Evolutionary conservation across 306 rosid genomes (phyloP).

Genomic region (Vigna reflexopilosa): DNA sequence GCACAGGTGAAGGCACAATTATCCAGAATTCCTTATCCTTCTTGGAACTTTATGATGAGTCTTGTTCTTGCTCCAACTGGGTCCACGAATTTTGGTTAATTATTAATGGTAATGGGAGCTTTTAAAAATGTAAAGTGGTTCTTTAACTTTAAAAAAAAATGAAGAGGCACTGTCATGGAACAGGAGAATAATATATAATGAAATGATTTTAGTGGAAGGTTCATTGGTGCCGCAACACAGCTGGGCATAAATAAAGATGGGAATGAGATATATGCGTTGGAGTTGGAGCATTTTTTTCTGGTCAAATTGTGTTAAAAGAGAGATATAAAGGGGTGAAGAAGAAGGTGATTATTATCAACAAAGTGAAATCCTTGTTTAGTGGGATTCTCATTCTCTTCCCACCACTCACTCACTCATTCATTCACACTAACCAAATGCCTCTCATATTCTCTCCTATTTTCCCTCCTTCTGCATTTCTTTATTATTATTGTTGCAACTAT

Average conservation of each 20-base stretch:
- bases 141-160: constrained; percentile 41
- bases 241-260: constrained; percentile 28
- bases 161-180: constrained; percentile 46
- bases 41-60: not conserved
- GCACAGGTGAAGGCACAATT: constrained; percentile 21
- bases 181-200: constrained; percentile 44
- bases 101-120: constrained; percentile 38
- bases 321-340: constrained; percentile 31
- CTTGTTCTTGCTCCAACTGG: constrained; percentile 19
- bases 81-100: constrained; percentile 33
- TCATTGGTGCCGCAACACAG: constrained; percentile 46
- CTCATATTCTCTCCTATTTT: constrained; percentile 58
- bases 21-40: constrained; percentile 43
- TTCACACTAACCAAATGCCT: constrained; percentile 38
- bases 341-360: constrained; percentile 43
- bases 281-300: constrained; percentile 30
- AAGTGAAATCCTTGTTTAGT: constrained; percentile 53
- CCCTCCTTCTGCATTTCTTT: constrained; percentile 37
- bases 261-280: constrained; percentile 46
- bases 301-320: constrained; percentile 32
- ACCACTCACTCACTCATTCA: constrained; percentile 40
- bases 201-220: constrained; percentile 55
- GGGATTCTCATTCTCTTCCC: constrained; percentile 78
- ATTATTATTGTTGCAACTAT: not conserved
- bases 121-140: constrained; percentile 45